These are phyloP conservation scores for Starmerella potacharoeniae DNA, from an alignment of 805 yeast genomes.

Conservation along the genomic window DNA sequence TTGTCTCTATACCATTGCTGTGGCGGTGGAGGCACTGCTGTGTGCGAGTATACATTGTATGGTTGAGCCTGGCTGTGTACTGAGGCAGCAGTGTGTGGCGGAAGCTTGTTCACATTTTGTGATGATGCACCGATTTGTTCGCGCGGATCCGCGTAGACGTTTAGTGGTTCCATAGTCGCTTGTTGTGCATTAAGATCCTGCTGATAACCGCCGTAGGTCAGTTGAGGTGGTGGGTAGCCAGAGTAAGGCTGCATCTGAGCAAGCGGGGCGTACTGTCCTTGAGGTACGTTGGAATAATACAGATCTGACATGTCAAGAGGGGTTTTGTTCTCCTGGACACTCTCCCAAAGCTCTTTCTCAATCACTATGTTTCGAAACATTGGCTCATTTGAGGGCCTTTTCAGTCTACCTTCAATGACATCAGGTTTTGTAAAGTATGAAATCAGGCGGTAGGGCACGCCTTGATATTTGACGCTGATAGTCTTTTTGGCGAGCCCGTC, in stretches of 20 bases:
- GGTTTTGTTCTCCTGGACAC: neutral
- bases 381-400: constrained; percentile 33
- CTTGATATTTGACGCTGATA: constrained; percentile 36
- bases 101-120: neutral
- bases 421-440: constrained; percentile 72
- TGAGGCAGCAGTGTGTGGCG: neutral
- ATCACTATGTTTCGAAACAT: constrained; percentile 38
- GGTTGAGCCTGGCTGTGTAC: neutral
- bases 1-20: neutral
- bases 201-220: neutral
- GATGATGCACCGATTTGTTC: neutral
- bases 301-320: neutral
- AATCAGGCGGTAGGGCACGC: constrained; percentile 45
- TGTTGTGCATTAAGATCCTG: neutral
- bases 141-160: neutral
- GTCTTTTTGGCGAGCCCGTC: constrained; percentile 78
- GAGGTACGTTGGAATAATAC: neutral
- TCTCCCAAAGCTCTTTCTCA: constrained; percentile 27
- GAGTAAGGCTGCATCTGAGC: neutral
- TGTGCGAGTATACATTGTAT: neutral
- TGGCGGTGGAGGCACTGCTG: neutral
- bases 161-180: neutral
- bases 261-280: neutral
- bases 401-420: constrained; percentile 45
- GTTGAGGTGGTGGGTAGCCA: neutral